Evolutionary conservation across 23 red algal genomes (phyloP).

Genomic region (Pyropia haitanensis): DNA sequence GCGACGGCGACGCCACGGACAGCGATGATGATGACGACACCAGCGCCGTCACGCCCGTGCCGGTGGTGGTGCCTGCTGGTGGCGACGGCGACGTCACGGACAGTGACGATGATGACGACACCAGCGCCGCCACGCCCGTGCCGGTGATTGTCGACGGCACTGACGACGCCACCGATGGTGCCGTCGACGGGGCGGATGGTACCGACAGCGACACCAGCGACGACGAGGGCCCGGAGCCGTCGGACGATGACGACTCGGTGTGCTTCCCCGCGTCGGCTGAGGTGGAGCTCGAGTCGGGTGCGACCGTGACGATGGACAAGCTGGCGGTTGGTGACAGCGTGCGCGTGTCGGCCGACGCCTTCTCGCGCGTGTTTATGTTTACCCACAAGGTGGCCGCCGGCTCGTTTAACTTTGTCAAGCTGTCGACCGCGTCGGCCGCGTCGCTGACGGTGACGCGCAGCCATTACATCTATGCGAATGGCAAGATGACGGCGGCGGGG

Average conservation of each 20-base stretch:
- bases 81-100: no score
- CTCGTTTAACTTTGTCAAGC: conserved; percentile 10
- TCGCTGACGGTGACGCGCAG: conserved; percentile 10
- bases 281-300: conserved; percentile 32
- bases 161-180: conserved; percentile 5
- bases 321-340: conserved; percentile 39
- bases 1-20: background rate
- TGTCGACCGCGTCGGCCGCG: conserved; percentile 20
- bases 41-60: background rate
- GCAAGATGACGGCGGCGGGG: conserved; percentile 5
- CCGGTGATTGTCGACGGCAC: conserved; percentile 14
- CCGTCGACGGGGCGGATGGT: background rate
- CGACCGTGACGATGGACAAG: conserved; percentile 20
- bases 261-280: conserved; percentile 30
- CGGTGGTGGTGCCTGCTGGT: no score
- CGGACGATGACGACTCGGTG: conserved; percentile 27
- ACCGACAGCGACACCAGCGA: conserved; percentile 6
- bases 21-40: conserved; percentile 2
- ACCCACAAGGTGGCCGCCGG: conserved; percentile 18
- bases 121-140: no score
- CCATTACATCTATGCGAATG: conserved; percentile 39
- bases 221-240: background rate
- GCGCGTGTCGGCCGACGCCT: conserved; percentile 22
- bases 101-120: no score
- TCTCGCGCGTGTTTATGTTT: conserved; percentile 50